Evolutionary conservation across 495 filamentous ascomycete species (phyloP).

Genomic region (Daldinia vernicosa): DNA sequence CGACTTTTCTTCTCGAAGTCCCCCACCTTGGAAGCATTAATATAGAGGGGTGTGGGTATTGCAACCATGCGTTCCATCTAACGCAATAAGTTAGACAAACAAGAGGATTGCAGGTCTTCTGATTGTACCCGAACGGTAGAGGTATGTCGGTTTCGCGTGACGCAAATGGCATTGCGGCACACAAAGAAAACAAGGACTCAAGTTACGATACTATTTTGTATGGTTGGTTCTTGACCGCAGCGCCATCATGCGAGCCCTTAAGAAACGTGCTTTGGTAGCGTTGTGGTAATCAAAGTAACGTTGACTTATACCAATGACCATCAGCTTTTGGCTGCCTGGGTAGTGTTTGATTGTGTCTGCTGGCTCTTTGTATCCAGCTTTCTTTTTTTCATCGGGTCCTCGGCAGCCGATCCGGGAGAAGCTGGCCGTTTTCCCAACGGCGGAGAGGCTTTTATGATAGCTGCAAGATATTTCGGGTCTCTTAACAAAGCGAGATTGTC

Average conservation of each 20-base stretch:
- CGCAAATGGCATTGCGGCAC: neutral
- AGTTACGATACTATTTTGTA: neutral
- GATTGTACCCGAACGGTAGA: neutral
- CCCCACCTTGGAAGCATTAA: neutral
- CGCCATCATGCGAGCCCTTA: neutral
- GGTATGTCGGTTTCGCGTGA: neutral
- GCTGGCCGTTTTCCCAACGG: constrained; percentile 15
- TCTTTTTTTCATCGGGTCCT: constrained; percentile 26
- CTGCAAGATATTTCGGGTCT: neutral
- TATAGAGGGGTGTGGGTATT: constrained; percentile 18
- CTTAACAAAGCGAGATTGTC: neutral
- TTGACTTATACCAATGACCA: neutral
- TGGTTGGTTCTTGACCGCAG: neutral
- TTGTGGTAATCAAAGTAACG: no score
- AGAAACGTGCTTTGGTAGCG: neutral
- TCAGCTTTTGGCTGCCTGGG: neutral
- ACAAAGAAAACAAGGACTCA: neutral
- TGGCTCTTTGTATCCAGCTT: constrained; percentile 19
- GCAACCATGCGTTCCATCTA: constrained; percentile 3
- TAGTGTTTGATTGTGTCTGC: neutral
- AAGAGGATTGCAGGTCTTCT: neutral
- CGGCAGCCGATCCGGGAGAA: constrained; percentile 11
- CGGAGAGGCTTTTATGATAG: neutral
- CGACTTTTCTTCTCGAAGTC: neutral
- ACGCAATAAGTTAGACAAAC: neutral